These are phyloP conservation scores for Verticillium dahliae DNA, from an alignment of 2,329 filamentous ascomycete genomes.

Conservation along the genomic window DNA sequence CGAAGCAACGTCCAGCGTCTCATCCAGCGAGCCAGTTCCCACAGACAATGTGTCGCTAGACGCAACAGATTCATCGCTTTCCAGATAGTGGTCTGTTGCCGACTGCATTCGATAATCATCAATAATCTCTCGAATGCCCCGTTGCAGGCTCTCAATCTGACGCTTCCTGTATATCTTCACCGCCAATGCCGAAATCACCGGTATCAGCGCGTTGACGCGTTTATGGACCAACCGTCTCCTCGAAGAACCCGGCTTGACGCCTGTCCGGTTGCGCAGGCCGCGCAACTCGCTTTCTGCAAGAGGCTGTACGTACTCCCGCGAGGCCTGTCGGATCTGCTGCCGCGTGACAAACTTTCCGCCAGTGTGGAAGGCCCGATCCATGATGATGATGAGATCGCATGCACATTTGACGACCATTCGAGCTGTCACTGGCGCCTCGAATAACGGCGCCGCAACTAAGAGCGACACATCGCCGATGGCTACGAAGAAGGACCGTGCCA, in stretches of 20 bases:
- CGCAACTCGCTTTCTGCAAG: not conserved
- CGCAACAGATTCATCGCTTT: not conserved
- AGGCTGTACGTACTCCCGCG: not conserved
- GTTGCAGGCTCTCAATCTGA: not conserved
- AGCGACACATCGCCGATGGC: constrained; percentile 14
- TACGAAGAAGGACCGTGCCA: constrained; percentile 14
- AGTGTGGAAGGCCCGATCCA: constrained; percentile 1
- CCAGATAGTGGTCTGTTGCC: not conserved
- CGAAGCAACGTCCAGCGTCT: not conserved
- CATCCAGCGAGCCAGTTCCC: not conserved
- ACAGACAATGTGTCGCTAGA: not conserved
- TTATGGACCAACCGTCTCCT: not conserved
- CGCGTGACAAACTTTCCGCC: not conserved
- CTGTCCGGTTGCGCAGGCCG: not conserved
- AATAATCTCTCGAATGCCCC: not conserved
- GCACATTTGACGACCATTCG: constrained; percentile 8
- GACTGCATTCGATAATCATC: not conserved
- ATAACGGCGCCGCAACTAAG: constrained; percentile 2
- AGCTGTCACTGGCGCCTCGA: constrained; percentile 4
- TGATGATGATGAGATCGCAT: constrained; percentile 7
- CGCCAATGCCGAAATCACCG: not conserved
- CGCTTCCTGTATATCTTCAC: not conserved
- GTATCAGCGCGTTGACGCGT: not conserved
- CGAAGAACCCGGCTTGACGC: not conserved
- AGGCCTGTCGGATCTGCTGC: not conserved